These are phyloP conservation scores for Lipomyces starkeyi DNA, from an alignment of 805 yeast species.

Conservation along the genomic window DNA sequence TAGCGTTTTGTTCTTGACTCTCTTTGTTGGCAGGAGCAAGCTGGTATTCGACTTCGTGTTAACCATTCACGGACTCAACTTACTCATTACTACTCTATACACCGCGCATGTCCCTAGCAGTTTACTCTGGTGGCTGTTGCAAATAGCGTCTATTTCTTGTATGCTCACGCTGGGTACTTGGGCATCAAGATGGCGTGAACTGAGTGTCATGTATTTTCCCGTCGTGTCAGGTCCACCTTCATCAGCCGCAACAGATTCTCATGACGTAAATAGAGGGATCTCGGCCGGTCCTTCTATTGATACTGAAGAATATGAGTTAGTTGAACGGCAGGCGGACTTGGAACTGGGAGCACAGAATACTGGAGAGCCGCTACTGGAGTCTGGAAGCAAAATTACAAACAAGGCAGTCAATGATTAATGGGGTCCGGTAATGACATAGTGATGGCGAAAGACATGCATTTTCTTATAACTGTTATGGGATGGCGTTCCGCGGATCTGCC, in stretches of 20 bases:
- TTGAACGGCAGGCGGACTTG: slow-evolving; percentile 21
- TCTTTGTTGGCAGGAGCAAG: slow-evolving; percentile 90
- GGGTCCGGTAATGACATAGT: not conserved
- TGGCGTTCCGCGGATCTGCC: not conserved
- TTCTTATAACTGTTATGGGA: not conserved
- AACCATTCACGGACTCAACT: slow-evolving; percentile 85
- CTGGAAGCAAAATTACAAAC: not conserved
- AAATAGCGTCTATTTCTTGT: slow-evolving; percentile 66
- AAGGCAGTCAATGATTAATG: not conserved
- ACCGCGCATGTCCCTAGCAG: slow-evolving; percentile 72
- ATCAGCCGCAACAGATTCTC: not conserved
- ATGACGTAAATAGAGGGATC: not conserved
- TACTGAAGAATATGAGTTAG: slow-evolving; percentile 24
- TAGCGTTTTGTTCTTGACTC: slow-evolving; percentile 81
- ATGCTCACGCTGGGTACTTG: slow-evolving; percentile 85
- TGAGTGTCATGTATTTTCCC: slow-evolving; percentile 79
- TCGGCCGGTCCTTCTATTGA: not conserved
- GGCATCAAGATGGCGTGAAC: slow-evolving; percentile 89
- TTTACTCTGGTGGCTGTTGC: slow-evolving; percentile 84
- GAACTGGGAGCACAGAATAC: slow-evolving; percentile 10
- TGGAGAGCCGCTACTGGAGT: not conserved
- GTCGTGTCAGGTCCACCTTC: not conserved
- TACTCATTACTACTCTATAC: slow-evolving; percentile 69
- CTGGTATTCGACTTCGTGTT: slow-evolving; percentile 95
- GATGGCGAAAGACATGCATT: not conserved